Evolutionary conservation across 495 filamentous ascomycete genomes (phyloP), one percentile per base, ranked within the genome.

Genomic region (Penicillium steckii): DNA sequence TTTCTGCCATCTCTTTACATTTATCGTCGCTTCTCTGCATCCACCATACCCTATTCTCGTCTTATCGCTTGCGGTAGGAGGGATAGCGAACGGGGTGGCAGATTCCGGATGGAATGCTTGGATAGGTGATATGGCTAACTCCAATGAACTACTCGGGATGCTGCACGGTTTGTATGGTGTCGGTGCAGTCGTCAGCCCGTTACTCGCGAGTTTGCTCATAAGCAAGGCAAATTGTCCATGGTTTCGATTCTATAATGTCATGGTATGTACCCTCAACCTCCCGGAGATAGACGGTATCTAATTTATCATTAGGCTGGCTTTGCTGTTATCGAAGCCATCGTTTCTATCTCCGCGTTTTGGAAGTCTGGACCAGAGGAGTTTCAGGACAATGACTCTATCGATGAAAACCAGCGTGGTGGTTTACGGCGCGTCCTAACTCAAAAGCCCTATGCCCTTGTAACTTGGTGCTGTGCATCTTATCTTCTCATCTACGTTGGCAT

Each of bases 401-500:
- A n/a, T n/a, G n/a, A n/a, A n/a, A n/a, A n/a, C n/a, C n/a, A n/a
- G n/a, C n/a, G n/a, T n/a, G n/a, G n/a, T n/a, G n/a, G n/a, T 27
- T 10, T 27, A 27, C 26, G 26, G 10, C 26, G 10, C 26, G 26
- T 10, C 5, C 10, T 27, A 10, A 5, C 10, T 10, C 26, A 27
- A 5, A 27, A 27, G 10, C 26, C 56, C 50, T 70, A 44, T 47
- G 76, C 55, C 27, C 46, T 59, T 0, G 77, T 91, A 3, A 85
- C 85, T 26, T 95, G 88, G 88, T 67, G 91, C 26, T 79, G 81
- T 25, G 79, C 90, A 4, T 21, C 86, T 17, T 94, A 92, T 68
- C 68, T 92, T 9, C 77, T 94, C 3, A 79, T 79, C 47, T 93
- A 92, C 56, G 87, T 93, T 17, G 90, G 90, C 35, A 71, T 84